Base-by-base conservation (phyloP, 2,329 filamentous ascomycete genomes). In the Mycosphaerelloides madeirae region DNA sequence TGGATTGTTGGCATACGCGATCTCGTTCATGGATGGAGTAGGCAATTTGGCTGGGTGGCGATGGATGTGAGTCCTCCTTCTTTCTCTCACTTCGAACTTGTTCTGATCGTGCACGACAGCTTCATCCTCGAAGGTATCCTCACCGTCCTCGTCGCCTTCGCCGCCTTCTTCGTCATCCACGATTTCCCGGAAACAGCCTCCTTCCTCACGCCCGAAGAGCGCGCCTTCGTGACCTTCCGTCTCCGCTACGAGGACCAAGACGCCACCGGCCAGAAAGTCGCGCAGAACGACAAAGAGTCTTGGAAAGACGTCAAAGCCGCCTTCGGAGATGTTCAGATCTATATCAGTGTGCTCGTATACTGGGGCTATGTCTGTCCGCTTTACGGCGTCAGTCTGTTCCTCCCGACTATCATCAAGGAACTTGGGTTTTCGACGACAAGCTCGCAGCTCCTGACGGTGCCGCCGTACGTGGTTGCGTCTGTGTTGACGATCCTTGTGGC, bases 101-200 rank as follows among this genome's bases (percentile, higher is more conserved):
- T 28, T 31, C 38, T 9, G n/a, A n/a, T n/a, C n/a, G n/a, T n/a
- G n/a, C n/a, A n/a, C n/a, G n/a, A n/a, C n/a, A n/a, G n/a, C 7
- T 90, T 90, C 61, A 83, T 88, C 43, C 66, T 87, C 3, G 55
- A 55, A 41, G 49, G 54, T n/a, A 20, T 47, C 3, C 20, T 47
- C 5, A 77, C 75, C 12, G 60, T 81, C 3, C 46, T 77, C 8
- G 69, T 79, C 2, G 74, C 76, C 0, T 54, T 74, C 3, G 53
- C 76, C 3, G 72, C 76, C 2, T 83, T 69, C 59, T 76, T 77
- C 52, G 68, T 68, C 38, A 61, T 79, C 13, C 74, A 73, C 0
- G 73, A 78, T 50, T 69, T 65, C 13, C 74, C 76, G 0, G 68
- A 71, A 38, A 74, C 70, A 33, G 73, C 74, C 3, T 66, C 65